Evolutionary conservation across 768 basidiomycete species (phyloP), one percentile per base, ranked within the genome.

Genomic region (Porpolomopsis calyptriformis): DNA sequence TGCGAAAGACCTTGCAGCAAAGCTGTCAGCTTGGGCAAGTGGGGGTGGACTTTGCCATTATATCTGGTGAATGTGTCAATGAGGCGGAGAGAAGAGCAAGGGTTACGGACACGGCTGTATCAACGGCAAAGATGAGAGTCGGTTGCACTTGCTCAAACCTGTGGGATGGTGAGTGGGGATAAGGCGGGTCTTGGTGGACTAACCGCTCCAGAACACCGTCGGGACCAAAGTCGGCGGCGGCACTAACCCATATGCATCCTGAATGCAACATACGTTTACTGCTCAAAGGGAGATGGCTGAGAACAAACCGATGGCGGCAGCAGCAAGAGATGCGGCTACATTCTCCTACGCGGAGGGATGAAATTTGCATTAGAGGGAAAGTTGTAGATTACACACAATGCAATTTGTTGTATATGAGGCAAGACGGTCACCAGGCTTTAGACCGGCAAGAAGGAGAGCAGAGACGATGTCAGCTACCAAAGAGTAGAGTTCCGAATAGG

Each of bases 61-160:
- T 87, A 85, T 36, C 81, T 83, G 55, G 36, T 43, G 24, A 25
- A 22, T 23, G 16, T 33, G 46, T 57, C 41, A 56, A 50, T 53
- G 49, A 34, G 33, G 6, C 29, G 40, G 48, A 45, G 40, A 40
- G 18, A 50, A 11, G n/a, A 31, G 14, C 44, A 16, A 7, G 35
- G 24, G 38, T 16, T 31, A 40, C 78, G 47, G 60, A 84, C 73
- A 82, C 76, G 4, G 85, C 80, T 14, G 75, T 72, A 59, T 85
- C 82, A 38, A 84, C 81, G 10, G 79, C 73, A 57, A 89, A 83
- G 24, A 89, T 68, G 44, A 88, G 64, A 35, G 69, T 76, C 4
- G 84, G 85, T 49, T 78, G 72, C 16, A 89, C 84, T 73, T 89
- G 87, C 56, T 85, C 79, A 49, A 89, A 78, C 36, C 80, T 83